Evolutionary conservation across 2,329 filamentous ascomycete species (phyloP), one percentile per base, ranked within the genome.

Genomic region (Salinomyces thailandicus): DNA sequence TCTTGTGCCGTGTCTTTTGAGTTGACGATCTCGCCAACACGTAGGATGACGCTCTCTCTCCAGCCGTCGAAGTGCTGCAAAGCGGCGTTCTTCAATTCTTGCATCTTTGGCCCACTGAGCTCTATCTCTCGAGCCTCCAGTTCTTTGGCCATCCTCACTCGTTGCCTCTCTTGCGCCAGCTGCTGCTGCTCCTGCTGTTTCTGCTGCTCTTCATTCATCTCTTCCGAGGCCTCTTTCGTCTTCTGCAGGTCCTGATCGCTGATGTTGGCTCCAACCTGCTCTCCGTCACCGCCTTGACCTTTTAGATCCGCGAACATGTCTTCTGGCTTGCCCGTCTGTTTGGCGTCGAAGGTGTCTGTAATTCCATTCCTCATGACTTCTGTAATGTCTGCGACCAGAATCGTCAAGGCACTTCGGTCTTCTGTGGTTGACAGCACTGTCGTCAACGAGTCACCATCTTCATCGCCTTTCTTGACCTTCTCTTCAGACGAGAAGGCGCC

Each of bases 31-130:
- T 91, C 80, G 13, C 77, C 74, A 16, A 93, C 65, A 11, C 86
- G 74, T 38, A 75, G 70, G 27, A 84, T 64, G 7, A 94, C 73
- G 9, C 68, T 67, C 5, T 75, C 69, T 50, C 84, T 75, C 89
- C 89, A 96, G 45, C 85, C 80, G 39, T 81, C 77, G 54, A 89
- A 93, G 54, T 80, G 77, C 5, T 69, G 63, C 4, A 93, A 56
- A 2, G 78, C 72, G 36, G 81, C 77, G 44, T 73, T 76, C 62
- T 78, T 86, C 49, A 86, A 61, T 49, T 84, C 79, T 39, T 70
- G 62, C 43, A 80, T 68, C 36, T 67, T 65, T 3, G 63, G 62
- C 3, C 61, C 61, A 13, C 62, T 64, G 7, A 75, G 54, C 41
- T 74, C 71, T 45, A 68, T 67, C 50, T 66, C 61, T 29, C 67